Conservation (phyloP, 345 rosid species). For the Populus deltoides region DNA sequence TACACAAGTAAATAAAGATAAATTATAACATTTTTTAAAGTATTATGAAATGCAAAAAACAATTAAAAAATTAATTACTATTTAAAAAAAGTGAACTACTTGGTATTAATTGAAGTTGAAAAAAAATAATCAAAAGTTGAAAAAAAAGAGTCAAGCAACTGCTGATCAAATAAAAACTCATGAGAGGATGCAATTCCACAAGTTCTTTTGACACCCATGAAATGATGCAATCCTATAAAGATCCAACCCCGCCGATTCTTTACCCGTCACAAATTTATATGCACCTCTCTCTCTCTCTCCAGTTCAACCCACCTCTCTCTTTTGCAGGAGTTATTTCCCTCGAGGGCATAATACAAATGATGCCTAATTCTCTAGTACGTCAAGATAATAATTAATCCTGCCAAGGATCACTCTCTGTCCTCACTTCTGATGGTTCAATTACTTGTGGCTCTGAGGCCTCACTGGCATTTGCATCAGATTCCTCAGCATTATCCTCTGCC, state of each 20-base stretch:
- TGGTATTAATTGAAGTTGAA: too few relatives aligned
- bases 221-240: background rate
- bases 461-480: constrained; percentile 20
- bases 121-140: too few relatives aligned
- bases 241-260: background rate
- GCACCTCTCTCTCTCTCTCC: background rate
- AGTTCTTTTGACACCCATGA: background rate
- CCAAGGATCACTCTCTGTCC: constrained; percentile 90
- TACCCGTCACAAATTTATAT: too few relatives aligned
- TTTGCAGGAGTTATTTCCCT: background rate
- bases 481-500: constrained; percentile 21
- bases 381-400: constrained; percentile 31
- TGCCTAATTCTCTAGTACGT: background rate
- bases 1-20: too few relatives aligned
- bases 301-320: background rate
- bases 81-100: too few relatives aligned
- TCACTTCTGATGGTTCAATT: constrained; percentile 88
- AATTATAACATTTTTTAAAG: too few relatives aligned
- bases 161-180: background rate
- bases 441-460: constrained; percentile 54
- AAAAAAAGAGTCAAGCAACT: background rate
- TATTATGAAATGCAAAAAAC: too few relatives aligned
- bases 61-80: too few relatives aligned
- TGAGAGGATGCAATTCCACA: background rate
- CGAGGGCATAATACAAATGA: background rate